Evolutionary conservation across 192 early-diverging fungal species (phyloP).

Genomic region (Haplosporangium gracile): DNA sequence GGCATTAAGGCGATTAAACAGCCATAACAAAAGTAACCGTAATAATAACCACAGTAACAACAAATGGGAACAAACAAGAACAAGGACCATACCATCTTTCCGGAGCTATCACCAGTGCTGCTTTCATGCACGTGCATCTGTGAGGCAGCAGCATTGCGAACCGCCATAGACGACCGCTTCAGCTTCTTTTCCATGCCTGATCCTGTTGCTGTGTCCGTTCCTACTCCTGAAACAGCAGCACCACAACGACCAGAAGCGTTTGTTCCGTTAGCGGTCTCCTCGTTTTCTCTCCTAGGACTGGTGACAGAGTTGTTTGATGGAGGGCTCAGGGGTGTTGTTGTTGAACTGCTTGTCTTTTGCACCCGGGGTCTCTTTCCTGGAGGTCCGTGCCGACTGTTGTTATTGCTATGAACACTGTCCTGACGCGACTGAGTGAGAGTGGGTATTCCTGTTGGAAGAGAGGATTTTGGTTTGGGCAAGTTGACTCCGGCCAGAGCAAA

Average conservation of each 20-base stretch:
- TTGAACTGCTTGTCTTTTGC: not conserved
- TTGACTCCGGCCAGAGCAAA: conserved; percentile 37
- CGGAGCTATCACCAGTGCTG: not conserved
- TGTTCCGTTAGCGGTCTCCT: not conserved
- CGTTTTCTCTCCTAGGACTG: conserved; percentile 3
- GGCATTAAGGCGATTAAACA: not conserved
- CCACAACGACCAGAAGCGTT: too few species aligned
- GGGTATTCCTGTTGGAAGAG: not conserved
- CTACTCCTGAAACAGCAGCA: too few species aligned
- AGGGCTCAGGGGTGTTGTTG: not conserved
- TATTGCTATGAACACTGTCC: not conserved
- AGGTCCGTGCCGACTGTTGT: not conserved
- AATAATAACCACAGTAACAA: not conserved
- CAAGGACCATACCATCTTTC: not conserved
- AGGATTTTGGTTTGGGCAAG: not conserved
- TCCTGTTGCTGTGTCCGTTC: not conserved
- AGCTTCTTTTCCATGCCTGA: conserved; percentile 33
- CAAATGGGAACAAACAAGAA: not conserved
- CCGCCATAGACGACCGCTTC: conserved; percentile 49
- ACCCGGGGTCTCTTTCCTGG: not conserved
- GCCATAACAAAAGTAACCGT: not conserved
- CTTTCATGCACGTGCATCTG: not conserved
- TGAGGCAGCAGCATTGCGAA: conserved; percentile 10
- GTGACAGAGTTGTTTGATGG: not conserved
- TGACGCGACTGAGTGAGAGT: not conserved